Evolutionary conservation across 164 flowering plant species (phyloP).

Genomic region (Vitis amurensis): DNA sequence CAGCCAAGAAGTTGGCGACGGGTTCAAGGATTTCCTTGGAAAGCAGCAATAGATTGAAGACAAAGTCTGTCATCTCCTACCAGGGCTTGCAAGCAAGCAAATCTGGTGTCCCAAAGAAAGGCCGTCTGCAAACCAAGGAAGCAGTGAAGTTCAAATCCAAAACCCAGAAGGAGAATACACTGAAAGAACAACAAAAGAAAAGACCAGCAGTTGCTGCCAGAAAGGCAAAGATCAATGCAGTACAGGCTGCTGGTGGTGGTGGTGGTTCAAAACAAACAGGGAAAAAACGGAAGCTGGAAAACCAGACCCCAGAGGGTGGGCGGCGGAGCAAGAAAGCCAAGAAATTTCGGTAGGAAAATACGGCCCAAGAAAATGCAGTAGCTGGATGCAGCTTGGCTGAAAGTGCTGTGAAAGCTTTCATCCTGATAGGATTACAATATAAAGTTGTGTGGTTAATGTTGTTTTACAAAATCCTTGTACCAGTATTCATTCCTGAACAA

Average conservation of each 20-base stretch:
- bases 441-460: too few species aligned
- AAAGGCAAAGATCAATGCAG: constrained; percentile 51
- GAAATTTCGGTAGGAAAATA: constrained; percentile 25
- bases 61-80: constrained; percentile 44
- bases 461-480: too few species aligned
- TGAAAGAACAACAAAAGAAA: constrained; percentile 36
- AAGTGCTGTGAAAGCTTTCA: too few species aligned
- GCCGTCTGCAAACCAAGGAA: constrained; percentile 17
- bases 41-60: constrained; percentile 14
- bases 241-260: constrained; percentile 21
- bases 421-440: too few species aligned
- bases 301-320: constrained; percentile 50
- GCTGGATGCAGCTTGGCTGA: too few species aligned
- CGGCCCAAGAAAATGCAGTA: too few species aligned
- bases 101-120: constrained; percentile 57
- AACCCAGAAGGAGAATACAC: constrained; percentile 7
- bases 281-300: constrained; percentile 56
- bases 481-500: too few species aligned
- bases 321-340: constrained; percentile 45
- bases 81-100: constrained; percentile 84
- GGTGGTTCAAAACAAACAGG: constrained; percentile 30
- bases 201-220: constrained; percentile 89
- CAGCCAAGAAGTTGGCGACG: constrained; percentile 41
- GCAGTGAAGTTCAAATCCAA: constrained; percentile 16
- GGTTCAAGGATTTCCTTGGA: constrained; percentile 26